Conservation (phyloP, 2,329 filamentous ascomycete genomes). For the Byssochlamys sp. region DNA sequence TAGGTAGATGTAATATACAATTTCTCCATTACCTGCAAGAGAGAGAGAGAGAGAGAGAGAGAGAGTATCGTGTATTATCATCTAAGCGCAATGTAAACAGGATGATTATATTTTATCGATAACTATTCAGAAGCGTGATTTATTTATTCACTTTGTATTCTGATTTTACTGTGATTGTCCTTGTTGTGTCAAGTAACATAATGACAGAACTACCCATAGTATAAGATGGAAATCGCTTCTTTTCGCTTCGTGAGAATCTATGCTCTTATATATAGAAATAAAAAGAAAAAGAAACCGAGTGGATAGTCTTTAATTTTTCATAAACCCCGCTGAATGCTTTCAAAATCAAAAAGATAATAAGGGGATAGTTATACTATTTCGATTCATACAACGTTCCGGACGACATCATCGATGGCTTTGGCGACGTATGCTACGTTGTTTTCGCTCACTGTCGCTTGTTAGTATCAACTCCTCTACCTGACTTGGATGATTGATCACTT, state of each 20-base stretch:
- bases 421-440: conserved; percentile 33
- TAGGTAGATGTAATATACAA: no score
- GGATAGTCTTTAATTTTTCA: neutral
- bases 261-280: neutral
- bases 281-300: neutral
- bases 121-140: no score
- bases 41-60: no score
- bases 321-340: neutral
- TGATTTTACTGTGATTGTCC: no score
- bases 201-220: no score
- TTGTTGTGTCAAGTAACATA: no score
- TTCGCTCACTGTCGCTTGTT: conserved; percentile 24
- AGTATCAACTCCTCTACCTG: neutral
- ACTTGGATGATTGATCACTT: conserved; percentile 10
- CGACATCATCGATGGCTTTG: conserved; percentile 27
- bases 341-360: neutral
- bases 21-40: no score
- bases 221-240: neutral
- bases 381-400: conserved; percentile 24
- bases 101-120: no score
- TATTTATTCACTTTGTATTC: no score
- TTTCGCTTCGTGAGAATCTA: neutral
- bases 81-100: no score
- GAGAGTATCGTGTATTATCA: no score
- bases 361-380: neutral